Evolutionary conservation across 345 rosid genomes (phyloP).

Genomic region (Brassica incana): DNA sequence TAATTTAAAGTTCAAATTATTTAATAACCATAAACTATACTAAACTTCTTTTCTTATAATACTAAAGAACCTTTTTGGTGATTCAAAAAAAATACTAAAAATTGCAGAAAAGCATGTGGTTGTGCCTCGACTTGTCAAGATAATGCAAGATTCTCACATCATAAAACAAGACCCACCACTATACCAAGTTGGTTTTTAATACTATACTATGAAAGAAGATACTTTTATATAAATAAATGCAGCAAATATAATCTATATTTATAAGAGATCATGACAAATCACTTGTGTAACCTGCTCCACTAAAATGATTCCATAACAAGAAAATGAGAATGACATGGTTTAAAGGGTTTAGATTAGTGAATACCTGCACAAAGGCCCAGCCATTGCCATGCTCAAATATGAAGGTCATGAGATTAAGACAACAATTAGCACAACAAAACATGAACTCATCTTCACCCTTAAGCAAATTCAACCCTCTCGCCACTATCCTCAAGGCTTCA

Average conservation of each 20-base stretch:
- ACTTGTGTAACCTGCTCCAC: slow-evolving; percentile 12
- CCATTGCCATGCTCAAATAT: slow-evolving; percentile 89
- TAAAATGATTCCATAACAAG: slow-evolving; percentile 1
- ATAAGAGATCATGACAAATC: slow-evolving; percentile 12
- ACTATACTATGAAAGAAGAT: slow-evolving; percentile 10
- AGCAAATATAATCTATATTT: neutral
- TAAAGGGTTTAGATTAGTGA: neutral
- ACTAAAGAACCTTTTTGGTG: neutral
- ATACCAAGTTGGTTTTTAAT: slow-evolving; percentile 13
- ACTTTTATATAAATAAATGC: slow-evolving; percentile 16
- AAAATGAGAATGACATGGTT: slow-evolving; percentile 15
- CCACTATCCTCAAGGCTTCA: slow-evolving; percentile 82
- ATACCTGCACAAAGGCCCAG: slow-evolving; percentile 99
- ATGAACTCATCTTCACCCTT: slow-evolving; percentile 98
- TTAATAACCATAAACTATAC: neutral
- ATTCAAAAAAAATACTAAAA: slow-evolving; percentile 21
- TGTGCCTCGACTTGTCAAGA: slow-evolving; percentile 25
- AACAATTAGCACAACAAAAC: slow-evolving; percentile 98
- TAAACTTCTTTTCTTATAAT: neutral
- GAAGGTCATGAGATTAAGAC: slow-evolving; percentile 72
- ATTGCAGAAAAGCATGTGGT: slow-evolving; percentile 33
- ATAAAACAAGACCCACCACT: slow-evolving; percentile 23
- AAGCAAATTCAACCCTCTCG: slow-evolving; percentile 82
- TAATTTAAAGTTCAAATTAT: neutral
- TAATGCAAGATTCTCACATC: slow-evolving; percentile 29